Evolutionary conservation across 805 yeast species (phyloP).

Genomic region (Debaryomyces maramus): DNA sequence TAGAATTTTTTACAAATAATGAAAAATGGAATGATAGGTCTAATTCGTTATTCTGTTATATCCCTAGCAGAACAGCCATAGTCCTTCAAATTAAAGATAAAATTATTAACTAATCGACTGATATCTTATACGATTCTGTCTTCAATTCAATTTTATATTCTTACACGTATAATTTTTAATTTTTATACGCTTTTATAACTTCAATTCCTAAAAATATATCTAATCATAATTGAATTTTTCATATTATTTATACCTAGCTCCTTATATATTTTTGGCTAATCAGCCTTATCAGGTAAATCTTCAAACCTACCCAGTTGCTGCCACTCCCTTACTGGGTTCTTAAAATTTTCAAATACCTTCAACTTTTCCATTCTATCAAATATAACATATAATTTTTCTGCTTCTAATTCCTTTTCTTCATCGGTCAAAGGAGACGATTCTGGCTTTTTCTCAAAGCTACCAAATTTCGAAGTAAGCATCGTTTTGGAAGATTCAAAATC

Average conservation of each 20-base stretch:
- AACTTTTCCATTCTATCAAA: slow-evolving; percentile 41
- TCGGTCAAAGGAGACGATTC: slow-evolving; percentile 27
- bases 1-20: slow-evolving; percentile 67
- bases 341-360: slow-evolving; percentile 34
- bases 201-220: no score
- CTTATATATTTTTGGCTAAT: no score
- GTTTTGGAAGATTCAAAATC: background rate
- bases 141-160: no score
- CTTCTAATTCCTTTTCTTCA: slow-evolving; percentile 45
- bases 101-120: no score
- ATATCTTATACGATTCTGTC: no score
- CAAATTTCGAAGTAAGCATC: background rate
- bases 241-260: no score
- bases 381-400: slow-evolving; percentile 41
- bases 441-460: background rate
- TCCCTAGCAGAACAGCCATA: slow-evolving; percentile 68
- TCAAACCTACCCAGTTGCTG: slow-evolving; percentile 33
- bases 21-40: slow-evolving; percentile 78
- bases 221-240: no score
- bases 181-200: no score
- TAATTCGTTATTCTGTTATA: slow-evolving; percentile 73
- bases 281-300: slow-evolving; percentile 9
- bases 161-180: no score
- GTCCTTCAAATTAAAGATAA: slow-evolving; percentile 38
- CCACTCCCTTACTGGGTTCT: slow-evolving; percentile 42